Evolutionary conservation across 805 yeast species (phyloP).

Genomic region (Pichia rugopelliculosa): DNA sequence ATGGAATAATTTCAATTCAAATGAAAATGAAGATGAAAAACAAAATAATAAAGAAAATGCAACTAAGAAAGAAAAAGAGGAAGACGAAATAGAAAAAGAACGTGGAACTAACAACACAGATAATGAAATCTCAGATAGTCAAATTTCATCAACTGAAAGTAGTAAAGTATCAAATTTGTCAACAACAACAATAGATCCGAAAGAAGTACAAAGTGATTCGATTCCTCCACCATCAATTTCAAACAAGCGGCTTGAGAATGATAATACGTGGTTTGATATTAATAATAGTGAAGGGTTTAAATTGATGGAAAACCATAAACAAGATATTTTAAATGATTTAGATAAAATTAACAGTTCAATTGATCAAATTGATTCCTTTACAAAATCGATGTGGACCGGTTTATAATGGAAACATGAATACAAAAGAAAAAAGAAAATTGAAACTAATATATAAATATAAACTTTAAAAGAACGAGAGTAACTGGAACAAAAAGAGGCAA

Average conservation of each 20-base stretch:
- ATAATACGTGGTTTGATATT: slow-evolving; percentile 15
- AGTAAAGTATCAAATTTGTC: not conserved
- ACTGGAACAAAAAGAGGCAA: too few species aligned
- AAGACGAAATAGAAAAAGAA: not conserved
- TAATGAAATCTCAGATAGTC: too few species aligned
- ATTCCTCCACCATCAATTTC: not conserved
- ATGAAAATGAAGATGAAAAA: not conserved
- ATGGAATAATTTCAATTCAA: slow-evolving; percentile 19
- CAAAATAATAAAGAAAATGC: not conserved
- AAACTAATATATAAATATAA: not conserved
- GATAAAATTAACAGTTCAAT: slow-evolving; percentile 47
- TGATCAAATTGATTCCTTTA: slow-evolving; percentile 38
- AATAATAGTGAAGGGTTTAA: slow-evolving; percentile 42
- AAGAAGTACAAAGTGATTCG: not conserved
- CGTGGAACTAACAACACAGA: not conserved
- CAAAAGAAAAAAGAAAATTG: too few species aligned
- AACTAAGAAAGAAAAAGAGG: not conserved
- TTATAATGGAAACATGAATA: too few species aligned
- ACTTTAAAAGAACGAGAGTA: too few species aligned
- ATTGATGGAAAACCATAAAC: slow-evolving; percentile 42
- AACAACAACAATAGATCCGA: not conserved
- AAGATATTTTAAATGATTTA: slow-evolving; percentile 40
- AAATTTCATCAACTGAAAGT: not conserved
- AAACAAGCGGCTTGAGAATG: not conserved
- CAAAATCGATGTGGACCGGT: slow-evolving; percentile 36